These are phyloP conservation scores for Alliaria petiolata DNA, from an alignment of 345 rosid genomes.

Conservation along the genomic window DNA sequence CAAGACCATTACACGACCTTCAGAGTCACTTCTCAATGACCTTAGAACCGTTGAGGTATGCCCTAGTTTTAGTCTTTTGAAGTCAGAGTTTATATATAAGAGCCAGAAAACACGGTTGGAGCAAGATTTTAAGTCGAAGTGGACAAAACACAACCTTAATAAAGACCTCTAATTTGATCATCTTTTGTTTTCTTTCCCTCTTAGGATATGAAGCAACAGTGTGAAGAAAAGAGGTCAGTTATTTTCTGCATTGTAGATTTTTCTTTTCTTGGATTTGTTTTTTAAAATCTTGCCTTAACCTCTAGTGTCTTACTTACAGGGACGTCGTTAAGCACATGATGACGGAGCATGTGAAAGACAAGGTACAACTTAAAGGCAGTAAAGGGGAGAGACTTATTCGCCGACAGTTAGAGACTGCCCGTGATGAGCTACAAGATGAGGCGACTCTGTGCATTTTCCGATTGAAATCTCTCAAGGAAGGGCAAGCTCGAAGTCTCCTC, in stretches of 20 bases:
- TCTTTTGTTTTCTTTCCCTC: slow-evolving; percentile 1
- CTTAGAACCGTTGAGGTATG: slow-evolving; percentile 92
- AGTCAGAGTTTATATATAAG: background rate
- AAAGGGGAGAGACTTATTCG: slow-evolving; percentile 57
- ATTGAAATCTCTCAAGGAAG: slow-evolving; percentile 87
- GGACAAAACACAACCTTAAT: background rate
- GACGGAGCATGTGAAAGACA: slow-evolving; percentile 70
- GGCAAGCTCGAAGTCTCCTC: slow-evolving; percentile 85
- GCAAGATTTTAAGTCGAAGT: background rate
- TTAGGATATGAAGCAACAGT: slow-evolving; percentile 98
- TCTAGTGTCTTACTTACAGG: slow-evolving; percentile 45
- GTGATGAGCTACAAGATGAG: slow-evolving; percentile 67
- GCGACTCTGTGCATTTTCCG: slow-evolving; percentile 85
- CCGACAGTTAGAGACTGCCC: slow-evolving; percentile 72
- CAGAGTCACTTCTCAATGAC: slow-evolving; percentile 90
- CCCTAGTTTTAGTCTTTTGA: background rate
- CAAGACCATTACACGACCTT: slow-evolving; percentile 80
- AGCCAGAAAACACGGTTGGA: background rate
- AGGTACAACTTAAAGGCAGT: slow-evolving; percentile 61
- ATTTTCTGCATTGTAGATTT: background rate
- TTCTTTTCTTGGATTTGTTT: slow-evolving; percentile 19
- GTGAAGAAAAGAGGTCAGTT: slow-evolving; percentile 89
- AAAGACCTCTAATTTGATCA: background rate
- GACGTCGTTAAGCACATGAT: slow-evolving; percentile 62
- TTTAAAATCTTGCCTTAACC: background rate